Conservation (phyloP, 23 red algal species). For the Gracilariopsis chorda region DNA sequence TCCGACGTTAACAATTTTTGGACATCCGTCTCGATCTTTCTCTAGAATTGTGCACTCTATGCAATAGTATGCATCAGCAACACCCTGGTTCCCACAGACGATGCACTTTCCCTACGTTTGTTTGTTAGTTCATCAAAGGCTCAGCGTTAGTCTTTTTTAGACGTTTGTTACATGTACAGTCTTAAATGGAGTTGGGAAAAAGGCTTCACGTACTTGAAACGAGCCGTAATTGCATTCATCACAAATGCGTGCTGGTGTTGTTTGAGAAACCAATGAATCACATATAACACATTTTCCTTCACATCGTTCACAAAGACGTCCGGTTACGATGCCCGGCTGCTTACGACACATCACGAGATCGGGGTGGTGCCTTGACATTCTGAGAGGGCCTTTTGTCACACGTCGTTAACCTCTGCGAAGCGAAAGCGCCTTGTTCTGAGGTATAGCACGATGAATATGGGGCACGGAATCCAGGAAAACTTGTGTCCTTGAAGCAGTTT, state of each 20-base stretch:
- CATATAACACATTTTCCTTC: slow-evolving; percentile 94
- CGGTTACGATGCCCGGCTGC: slow-evolving; percentile 82
- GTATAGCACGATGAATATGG: no score
- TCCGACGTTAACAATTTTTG: slow-evolving; percentile 91
- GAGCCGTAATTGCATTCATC: slow-evolving; percentile 88
- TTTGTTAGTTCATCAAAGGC: no score
- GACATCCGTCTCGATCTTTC: slow-evolving; percentile 89
- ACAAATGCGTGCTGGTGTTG: slow-evolving; percentile 79
- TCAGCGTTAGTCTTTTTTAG: not conserved
- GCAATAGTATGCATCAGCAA: slow-evolving; percentile 90
- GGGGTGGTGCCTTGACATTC: slow-evolving; percentile 88
- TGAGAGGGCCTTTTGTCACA: no score
- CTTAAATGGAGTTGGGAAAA: not conserved
- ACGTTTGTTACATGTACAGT: not conserved
- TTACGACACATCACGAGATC: slow-evolving; percentile 94
- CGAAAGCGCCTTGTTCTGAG: no score
- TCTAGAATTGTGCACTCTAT: slow-evolving; percentile 81
- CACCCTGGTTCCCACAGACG: slow-evolving; percentile 81
- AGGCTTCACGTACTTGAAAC: slow-evolving; percentile 26
- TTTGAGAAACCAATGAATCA: slow-evolving; percentile 72
- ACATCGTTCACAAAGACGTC: slow-evolving; percentile 75
- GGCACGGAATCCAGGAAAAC: no score
- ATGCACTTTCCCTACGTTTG: slow-evolving; percentile 69
- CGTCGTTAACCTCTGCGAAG: no score
- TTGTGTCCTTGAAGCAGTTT: no score